Conservation (phyloP, 2,329 filamentous ascomycete genomes). For the Triangularia verruculosa region DNA sequence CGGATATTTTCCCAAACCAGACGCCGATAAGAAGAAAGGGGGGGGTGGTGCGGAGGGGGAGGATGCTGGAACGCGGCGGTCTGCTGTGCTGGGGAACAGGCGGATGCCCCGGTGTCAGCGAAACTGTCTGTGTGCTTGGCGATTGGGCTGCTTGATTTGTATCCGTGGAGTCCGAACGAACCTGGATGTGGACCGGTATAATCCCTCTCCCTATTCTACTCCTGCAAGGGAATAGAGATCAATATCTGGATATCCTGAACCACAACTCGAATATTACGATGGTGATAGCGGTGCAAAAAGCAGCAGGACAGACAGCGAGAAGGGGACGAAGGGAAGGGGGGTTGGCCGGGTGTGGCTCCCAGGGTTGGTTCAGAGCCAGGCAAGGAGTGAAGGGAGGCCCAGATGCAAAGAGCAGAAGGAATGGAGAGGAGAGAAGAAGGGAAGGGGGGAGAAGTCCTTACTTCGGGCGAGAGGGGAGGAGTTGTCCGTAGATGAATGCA, state of each 20-base stretch:
- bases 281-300: conserved; percentile 5
- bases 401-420: conserved; percentile 6
- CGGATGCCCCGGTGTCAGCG: conserved; percentile 15
- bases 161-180: not conserved
- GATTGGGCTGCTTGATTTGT: not conserved
- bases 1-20: conserved; percentile 16
- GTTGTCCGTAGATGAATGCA: conserved; percentile 23
- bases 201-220: conserved; percentile 1
- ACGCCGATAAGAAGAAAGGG: conserved; percentile 9
- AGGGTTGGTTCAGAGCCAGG: not conserved
- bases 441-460: conserved; percentile 20
- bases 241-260: not conserved
- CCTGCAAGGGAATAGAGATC: conserved; percentile 2
- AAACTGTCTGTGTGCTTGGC: not conserved
- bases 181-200: conserved; percentile 5
- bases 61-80: not conserved
- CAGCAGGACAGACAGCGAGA: conserved; percentile 20
- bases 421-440: conserved; percentile 4
- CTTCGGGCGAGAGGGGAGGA: conserved; percentile 19
- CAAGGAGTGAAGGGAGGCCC: conserved; percentile 21
- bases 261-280: not conserved
- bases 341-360: not conserved
- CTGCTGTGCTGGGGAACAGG: conserved; percentile 12
- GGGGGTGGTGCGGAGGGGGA: not conserved
- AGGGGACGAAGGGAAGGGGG: conserved; percentile 14